Evolutionary conservation across 371 early-diverging fungal species (phyloP), one percentile per base, ranked within the genome.

Genomic region (Mortierella sp.): DNA sequence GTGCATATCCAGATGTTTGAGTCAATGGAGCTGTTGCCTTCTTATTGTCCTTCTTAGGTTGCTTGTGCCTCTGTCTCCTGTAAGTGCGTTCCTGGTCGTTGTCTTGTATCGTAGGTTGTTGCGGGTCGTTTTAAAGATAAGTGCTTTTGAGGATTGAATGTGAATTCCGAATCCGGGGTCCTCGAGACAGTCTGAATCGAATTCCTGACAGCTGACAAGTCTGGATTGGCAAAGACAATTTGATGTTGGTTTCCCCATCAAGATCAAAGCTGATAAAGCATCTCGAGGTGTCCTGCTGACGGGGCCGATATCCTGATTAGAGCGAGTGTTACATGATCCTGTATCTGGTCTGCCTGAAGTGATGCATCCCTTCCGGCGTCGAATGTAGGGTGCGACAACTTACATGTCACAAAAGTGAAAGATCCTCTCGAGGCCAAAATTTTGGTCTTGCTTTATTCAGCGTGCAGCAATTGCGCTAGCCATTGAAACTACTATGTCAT

Each of bases 371-470:
- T 5, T 61, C 34, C 34, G 16, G 6, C 19, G 34, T 50, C 50
- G 50, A 50, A 31, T 31, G 14, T 61, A 61, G 13, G 61, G 61
- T 61, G 73, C 64, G 51, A 44, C 57, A 59, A 74, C 74, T 59
- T 74, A 74, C 74, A 74, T 74, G 74, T 59, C 74, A 74, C 74
- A 72, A 74, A 74, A 74, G 74, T 55, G 74, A 59, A 74, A 74
- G 74, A 74, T 61, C 46, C 28, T 44, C n/a, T 1, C 31, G 21
- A 19, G 26, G 26, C 11, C 59, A 43, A 57, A 57, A 44, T 74
- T 74, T 72, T 53, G 44, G 34, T 14, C 40, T 21, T 72, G 8
- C 50, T 50, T 72, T 72, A 53, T 72, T 72, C 16, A 5, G 5
- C 1, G 13, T 57, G 13, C 19, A 61, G 61, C 34, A 61, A 34